Percentiles rank a stretch among this genome's conserved stretches.
phyloP scores from a whole-genome alignment of 2,329 filamentous ascomycete genomes.

The Nemania bipapillata region DNA sequence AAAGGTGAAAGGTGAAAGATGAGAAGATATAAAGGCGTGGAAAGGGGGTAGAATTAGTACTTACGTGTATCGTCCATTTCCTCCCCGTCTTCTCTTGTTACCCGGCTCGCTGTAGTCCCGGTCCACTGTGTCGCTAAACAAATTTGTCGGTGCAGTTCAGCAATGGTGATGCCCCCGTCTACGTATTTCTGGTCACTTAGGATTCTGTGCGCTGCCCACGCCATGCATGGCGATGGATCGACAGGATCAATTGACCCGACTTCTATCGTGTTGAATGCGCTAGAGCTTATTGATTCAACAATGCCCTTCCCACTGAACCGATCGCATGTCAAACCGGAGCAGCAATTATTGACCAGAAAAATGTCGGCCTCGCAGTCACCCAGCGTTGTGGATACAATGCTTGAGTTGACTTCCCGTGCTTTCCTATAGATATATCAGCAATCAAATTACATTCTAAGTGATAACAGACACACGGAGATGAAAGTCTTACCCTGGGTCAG shows the following conservation, averaged over 20 bases:
- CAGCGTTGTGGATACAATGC: conserved; percentile 12
- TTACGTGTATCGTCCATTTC: too few relatives aligned
- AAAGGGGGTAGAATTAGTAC: neutral
- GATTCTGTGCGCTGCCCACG: conserved; percentile 24
- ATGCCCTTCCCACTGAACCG: conserved; percentile 24
- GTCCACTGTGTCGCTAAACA: conserved; percentile 27
- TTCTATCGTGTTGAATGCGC: conserved; percentile 19
- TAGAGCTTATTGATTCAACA: conserved; percentile 30
- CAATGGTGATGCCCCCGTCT: conserved; percentile 23
- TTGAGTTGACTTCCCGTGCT: conserved; percentile 1
- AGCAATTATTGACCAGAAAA: conserved; percentile 21
- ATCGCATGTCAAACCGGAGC: conserved; percentile 22
- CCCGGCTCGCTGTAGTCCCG: too few relatives aligned
- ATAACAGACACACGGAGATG: too few relatives aligned
- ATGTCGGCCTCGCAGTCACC: conserved; percentile 33
- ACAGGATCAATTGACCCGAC: neutral
- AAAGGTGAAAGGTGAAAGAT: neutral
- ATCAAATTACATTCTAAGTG: too few relatives aligned
- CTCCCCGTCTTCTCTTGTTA: too few relatives aligned
- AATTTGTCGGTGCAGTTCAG: conserved; percentile 31
- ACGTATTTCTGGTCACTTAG: conserved; percentile 12
- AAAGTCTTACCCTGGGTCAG: neutral
- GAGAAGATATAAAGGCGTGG: too few relatives aligned
- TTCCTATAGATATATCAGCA: conserved; percentile 8
- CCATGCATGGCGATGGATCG: conserved; percentile 23